phyloP scores from a whole-genome alignment of 805 yeast genomes.

The Kockiozyma suomiensis region DNA sequence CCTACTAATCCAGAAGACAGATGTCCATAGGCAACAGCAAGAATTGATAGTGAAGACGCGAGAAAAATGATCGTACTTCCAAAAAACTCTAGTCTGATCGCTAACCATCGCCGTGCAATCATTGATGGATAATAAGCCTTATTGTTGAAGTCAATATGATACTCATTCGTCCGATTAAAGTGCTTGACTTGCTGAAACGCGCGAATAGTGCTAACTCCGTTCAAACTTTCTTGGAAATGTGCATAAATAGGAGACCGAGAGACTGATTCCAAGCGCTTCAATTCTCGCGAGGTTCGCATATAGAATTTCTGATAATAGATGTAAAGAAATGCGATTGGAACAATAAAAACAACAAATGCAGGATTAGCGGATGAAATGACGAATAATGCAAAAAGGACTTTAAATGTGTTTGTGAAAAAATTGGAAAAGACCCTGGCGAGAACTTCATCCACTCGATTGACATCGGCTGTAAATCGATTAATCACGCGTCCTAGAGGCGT shows the following conservation, averaged over 20 bases:
- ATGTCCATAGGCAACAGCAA: conserved; percentile 65
- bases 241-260: conserved; percentile 78
- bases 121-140: conserved; percentile 89
- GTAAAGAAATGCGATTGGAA: conserved; percentile 70
- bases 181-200: conserved; percentile 69
- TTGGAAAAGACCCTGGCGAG: conserved; percentile 44
- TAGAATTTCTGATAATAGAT: conserved; percentile 70
- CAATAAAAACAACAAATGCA: conserved; percentile 69
- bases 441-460: conserved; percentile 84
- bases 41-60: conserved; percentile 78
- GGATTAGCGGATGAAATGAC: conserved; percentile 88
- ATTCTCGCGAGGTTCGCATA: conserved; percentile 69
- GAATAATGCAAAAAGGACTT: conserved; percentile 59
- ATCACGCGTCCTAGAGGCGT: conserved; percentile 91
- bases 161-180: conserved; percentile 57
- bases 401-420: conserved; percentile 42
- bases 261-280: conserved; percentile 69
- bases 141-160: conserved; percentile 78
- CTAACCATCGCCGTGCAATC: conserved; percentile 95
- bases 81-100: conserved; percentile 85
- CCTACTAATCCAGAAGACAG: conserved; percentile 94
- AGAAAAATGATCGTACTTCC: conserved; percentile 87
- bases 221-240: conserved; percentile 76
- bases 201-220: conserved; percentile 73
- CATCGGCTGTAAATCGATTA: conserved; percentile 88